Conservation (phyloP, 2,329 filamentous ascomycete species). For the Colletotrichum sp. region DNA sequence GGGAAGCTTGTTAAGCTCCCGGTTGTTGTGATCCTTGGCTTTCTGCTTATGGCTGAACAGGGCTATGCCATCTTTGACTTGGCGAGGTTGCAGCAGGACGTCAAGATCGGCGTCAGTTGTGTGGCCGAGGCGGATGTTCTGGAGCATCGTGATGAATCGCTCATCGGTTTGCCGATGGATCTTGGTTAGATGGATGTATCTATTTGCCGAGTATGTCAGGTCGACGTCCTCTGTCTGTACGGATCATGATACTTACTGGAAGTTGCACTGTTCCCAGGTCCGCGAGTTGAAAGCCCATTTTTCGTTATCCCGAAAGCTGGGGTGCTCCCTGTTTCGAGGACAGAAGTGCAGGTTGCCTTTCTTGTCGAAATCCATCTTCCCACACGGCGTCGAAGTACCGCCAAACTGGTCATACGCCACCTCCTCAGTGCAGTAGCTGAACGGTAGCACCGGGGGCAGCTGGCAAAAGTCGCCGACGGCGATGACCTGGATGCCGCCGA, state of each 20-base stretch:
- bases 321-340: not conserved
- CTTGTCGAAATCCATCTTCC: not conserved
- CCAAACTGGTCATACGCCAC: not conserved
- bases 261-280: slow-evolving; percentile 60
- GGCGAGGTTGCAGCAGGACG: slow-evolving; percentile 49
- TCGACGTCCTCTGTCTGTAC: not conserved
- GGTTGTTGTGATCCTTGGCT: not conserved
- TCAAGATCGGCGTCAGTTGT: slow-evolving; percentile 40
- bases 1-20: not conserved
- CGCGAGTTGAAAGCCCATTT: slow-evolving; percentile 66
- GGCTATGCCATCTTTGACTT: slow-evolving; percentile 25
- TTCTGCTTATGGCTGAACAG: not conserved
- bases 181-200: slow-evolving; percentile 54
- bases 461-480: slow-evolving; percentile 6
- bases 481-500: slow-evolving; percentile 1
- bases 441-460: not conserved
- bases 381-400: not conserved
- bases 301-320: slow-evolving; percentile 42
- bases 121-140: slow-evolving; percentile 57
- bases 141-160: slow-evolving; percentile 58
- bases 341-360: not conserved
- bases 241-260: slow-evolving; percentile 31
- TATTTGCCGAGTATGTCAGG: not conserved
- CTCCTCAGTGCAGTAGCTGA: not conserved
- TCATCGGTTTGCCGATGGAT: slow-evolving; percentile 64